Base-by-base conservation (phyloP, 2,329 filamentous ascomycete species). In the Tolypocladium inflatum region DNA sequence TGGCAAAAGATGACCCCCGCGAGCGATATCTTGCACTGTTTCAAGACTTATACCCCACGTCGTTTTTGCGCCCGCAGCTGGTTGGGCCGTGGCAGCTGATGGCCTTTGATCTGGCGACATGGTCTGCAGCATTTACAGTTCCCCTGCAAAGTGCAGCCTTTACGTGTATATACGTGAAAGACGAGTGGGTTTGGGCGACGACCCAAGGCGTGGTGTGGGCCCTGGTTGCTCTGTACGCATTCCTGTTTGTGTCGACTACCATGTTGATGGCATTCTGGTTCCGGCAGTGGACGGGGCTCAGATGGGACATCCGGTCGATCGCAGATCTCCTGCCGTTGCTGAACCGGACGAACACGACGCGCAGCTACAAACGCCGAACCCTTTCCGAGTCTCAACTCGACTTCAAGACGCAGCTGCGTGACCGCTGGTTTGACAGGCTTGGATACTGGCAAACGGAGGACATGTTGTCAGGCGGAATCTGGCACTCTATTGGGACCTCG, bases 221-320 rank as follows among this genome's bases (percentile, higher is more conserved):
- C 0, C 76, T 91, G 33, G 82, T 94, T 37, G 85, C 76, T 0
- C 71, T 96, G 1, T 97, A 96, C 72, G 71, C 87, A 39, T 70
- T 91, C 4, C 73, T 93, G 53, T 66, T 87, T 2, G 63, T 82
- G 8, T 83, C 86, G 1, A 71, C 84, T 1, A 62, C 60, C 37
- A 59, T 69, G 19, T 69, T 92, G 11, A 74, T 87, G 61, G 62
- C 84, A n/a, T 87, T 84, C 62, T 90, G 92, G 74, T 75, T 80
- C 57, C 73, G 78, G 26, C 78, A 81, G 37, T 80, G 79, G 64
- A 95, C 91, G 0, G 91, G 91, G 0, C 76, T 96, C 61, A 81
- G 88, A 67, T 97, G 92, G 92, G 91, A 96, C 68, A 82, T 91
- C 2, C 80, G 87, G 52, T 93, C 87, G 30, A 76, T 97, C 9